Conservation (phyloP, 2,329 filamentous ascomycete genomes). For the Penicillium sp. region DNA sequence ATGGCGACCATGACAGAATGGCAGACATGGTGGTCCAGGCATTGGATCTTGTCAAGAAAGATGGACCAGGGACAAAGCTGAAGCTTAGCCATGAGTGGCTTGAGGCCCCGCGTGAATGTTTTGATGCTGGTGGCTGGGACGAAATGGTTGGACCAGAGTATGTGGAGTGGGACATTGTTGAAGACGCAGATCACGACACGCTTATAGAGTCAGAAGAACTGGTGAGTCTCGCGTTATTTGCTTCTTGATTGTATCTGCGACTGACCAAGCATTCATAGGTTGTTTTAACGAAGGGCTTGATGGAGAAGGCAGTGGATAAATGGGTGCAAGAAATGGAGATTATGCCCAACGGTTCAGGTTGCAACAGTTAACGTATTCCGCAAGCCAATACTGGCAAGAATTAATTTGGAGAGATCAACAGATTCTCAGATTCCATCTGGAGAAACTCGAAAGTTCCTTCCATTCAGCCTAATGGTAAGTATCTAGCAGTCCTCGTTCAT, state of each 20-base stretch:
- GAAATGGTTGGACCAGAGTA: slow-evolving; percentile 12
- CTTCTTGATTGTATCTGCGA: neutral
- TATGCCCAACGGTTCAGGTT: neutral
- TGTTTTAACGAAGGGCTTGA: slow-evolving; percentile 1
- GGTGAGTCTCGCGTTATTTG: neutral
- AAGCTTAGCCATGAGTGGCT: slow-evolving; percentile 5
- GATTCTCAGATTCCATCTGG: no score
- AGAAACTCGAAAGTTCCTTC: no score
- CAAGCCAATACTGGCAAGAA: no score
- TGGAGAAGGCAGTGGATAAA: slow-evolving; percentile 7
- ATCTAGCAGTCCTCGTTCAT: no score
- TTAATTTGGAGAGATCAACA: no score
- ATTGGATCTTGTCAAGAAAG: neutral
- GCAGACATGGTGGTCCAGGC: slow-evolving; percentile 3
- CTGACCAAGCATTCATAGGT: slow-evolving; percentile 1
- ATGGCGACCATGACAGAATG: slow-evolving; percentile 14
- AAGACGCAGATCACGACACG: slow-evolving; percentile 9
- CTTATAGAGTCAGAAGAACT: slow-evolving; percentile 10
- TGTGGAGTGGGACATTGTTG: slow-evolving; percentile 9
- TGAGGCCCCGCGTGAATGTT: slow-evolving; percentile 3
- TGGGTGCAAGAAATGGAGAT: slow-evolving; percentile 1
- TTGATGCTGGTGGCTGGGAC: slow-evolving; percentile 14
- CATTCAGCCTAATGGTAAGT: no score
- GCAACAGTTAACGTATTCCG: neutral
- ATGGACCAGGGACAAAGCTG: neutral